Evolutionary conservation across 306 rosid species (phyloP), one percentile per base, ranked within the genome.

Genomic region (Pachyrhizus erosus): DNA sequence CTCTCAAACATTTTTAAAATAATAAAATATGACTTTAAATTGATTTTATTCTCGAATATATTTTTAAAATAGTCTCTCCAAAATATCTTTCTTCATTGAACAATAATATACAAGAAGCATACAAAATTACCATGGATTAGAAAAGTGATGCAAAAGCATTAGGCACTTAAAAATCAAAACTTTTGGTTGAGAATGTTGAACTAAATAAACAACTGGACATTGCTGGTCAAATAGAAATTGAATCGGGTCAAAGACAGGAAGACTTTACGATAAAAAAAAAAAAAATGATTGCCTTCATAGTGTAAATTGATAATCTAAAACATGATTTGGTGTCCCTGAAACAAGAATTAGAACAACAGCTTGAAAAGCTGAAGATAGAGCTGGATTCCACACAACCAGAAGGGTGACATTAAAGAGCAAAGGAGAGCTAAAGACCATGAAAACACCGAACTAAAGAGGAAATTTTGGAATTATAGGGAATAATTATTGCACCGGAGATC

Each of bases 131-230:
- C 45, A 64, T 80, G 60, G 89, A 87, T 73, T 76, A 91, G 86
- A 93, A 88, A 91, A 76, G 83, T 79, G 94, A 85, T 39, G 89
- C 90, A 14, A 90, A 90, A 84, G 88, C 80, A 73, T 84, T 89
- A 64, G 85, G 78, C 34, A 80, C 58, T 84, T 90, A 91, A 81
- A 90, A 67, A 60, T 75, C 88, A 55, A 83, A 83, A 62, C 90
- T 91, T 83, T 79, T 85, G 82, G 84, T 17, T 57, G 93, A 88
- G 78, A 95, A 87, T 84, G 78, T 52, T 76, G 95, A 87, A 54
- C 91, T 91, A 64, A 84, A 76, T 26, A 73, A 84, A 75, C 89
- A 85, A 54, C 70, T 89, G 75, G 83, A 84, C 48, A 42, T 74
- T 88, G 85, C 91, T 20, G 85, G 89, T 60, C 77, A 83, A 82